Evolutionary conservation across 1,284 basidiomycete species (phyloP).

Genomic region (Sutorius eximius): DNA sequence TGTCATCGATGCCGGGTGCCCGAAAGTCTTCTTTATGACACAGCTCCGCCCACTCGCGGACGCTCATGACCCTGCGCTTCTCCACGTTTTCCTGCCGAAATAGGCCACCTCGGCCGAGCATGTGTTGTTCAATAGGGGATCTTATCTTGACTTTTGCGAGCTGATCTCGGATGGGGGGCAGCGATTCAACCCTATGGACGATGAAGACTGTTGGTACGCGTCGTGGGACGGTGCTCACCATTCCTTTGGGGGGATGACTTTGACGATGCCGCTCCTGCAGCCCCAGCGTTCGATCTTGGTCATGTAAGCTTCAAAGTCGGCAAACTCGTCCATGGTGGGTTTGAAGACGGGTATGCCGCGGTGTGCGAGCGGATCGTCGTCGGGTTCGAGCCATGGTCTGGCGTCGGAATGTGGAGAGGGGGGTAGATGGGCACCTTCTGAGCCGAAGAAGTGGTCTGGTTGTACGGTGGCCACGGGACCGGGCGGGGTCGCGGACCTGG

Average conservation of each 20-base stretch:
- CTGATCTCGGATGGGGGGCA: constrained; percentile 69
- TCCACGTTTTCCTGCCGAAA: constrained; percentile 93
- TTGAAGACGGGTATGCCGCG: constrained; percentile 94
- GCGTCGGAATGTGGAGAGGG: constrained; percentile 60
- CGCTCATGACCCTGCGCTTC: constrained; percentile 78
- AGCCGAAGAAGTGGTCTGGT: constrained; percentile 80
- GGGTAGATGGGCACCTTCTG: constrained; percentile 50
- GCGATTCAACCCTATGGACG: constrained; percentile 61
- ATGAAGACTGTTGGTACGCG: constrained; percentile 6
- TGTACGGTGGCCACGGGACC: constrained; percentile 53
- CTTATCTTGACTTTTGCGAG: constrained; percentile 76
- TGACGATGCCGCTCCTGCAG: constrained; percentile 84
- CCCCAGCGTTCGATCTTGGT: constrained; percentile 86
- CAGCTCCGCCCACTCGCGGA: constrained; percentile 87
- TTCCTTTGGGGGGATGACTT: constrained; percentile 90
- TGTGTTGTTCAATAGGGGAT: constrained; percentile 89
- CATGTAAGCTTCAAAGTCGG: constrained; percentile 89
- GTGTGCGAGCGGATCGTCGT: constrained; percentile 80
- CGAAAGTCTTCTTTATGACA: constrained; percentile 69
- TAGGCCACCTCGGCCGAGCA: constrained; percentile 81
- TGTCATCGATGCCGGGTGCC: constrained; percentile 67
- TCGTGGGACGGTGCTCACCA: constrained; percentile 58
- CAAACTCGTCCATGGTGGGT: constrained; percentile 85
- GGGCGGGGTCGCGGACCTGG: constrained; percentile 48
- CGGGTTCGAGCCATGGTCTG: constrained; percentile 68